A percentile compares a stretch with the other conserved stretches of the same genome.
Evolutionary conservation across 768 basidiomycete genomes (phyloP).

Genomic region (Phaffia australis): DNA sequence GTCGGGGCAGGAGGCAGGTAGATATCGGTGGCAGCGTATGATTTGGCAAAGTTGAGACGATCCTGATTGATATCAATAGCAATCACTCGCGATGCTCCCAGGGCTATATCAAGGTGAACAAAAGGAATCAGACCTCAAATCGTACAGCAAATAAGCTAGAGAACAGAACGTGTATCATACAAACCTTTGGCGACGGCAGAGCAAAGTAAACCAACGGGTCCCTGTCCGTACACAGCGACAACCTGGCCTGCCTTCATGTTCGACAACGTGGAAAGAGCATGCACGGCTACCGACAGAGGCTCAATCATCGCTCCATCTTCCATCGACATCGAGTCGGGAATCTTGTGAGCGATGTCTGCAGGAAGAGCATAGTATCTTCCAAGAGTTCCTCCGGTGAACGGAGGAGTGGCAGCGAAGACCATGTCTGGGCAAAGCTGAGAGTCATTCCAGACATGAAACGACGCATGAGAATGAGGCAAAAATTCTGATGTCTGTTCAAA

Average conservation of each 20-base stretch:
- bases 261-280: constrained; percentile 70
- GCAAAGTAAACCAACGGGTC: constrained; percentile 27
- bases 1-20: constrained; percentile 48
- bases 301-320: constrained; percentile 98
- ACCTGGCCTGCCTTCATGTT: constrained; percentile 60
- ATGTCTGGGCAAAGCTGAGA: constrained; percentile 65
- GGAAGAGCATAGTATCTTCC: constrained; percentile 63
- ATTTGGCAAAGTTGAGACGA: constrained; percentile 75
- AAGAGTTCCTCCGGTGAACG: constrained; percentile 73
- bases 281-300: constrained; percentile 83
- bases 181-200: constrained; percentile 62
- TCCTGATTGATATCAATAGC: constrained; percentile 55
- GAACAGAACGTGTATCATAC: not conserved
- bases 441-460: not conserved
- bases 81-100: constrained; percentile 73
- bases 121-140: not conserved
- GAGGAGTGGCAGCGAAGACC: constrained; percentile 84
- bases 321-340: constrained; percentile 35
- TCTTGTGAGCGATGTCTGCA: constrained; percentile 51
- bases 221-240: constrained; percentile 70
- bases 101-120: constrained; percentile 40
- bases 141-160: not conserved
- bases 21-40: constrained; percentile 68
- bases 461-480: not conserved
- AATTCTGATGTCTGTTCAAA: not conserved